These are phyloP conservation scores for Saturnispora mendoncae DNA, from an alignment of 805 yeast species.

Conservation along the genomic window DNA sequence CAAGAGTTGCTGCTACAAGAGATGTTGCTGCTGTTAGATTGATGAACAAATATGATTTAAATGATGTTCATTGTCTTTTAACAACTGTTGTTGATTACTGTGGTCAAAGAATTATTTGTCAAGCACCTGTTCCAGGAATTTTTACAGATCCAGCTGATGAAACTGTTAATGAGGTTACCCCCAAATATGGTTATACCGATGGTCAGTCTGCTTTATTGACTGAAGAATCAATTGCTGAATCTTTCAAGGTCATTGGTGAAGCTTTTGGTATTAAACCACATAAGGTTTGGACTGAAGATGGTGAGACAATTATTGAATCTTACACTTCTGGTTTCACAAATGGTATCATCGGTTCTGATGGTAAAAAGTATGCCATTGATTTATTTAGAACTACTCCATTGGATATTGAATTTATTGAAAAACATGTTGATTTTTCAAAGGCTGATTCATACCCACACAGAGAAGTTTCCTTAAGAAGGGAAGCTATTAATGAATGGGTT, in stretches of 20 bases:
- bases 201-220: slow-evolving; percentile 41
- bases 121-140: slow-evolving; percentile 93
- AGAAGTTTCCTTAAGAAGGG: slow-evolving; percentile 71
- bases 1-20: slow-evolving; percentile 68
- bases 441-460: slow-evolving; percentile 72
- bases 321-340: slow-evolving; percentile 71
- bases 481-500: slow-evolving; percentile 91
- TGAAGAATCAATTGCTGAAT: slow-evolving; percentile 44
- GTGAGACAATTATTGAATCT: slow-evolving; percentile 37
- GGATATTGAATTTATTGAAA: slow-evolving; percentile 68
- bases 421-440: slow-evolving; percentile 35
- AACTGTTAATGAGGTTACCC: slow-evolving; percentile 31
- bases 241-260: slow-evolving; percentile 55
- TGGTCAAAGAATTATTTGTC: slow-evolving; percentile 83
- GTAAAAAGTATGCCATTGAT: slow-evolving; percentile 76
- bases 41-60: slow-evolving; percentile 56
- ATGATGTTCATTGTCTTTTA: slow-evolving; percentile 59
- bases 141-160: slow-evolving; percentile 28
- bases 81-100: slow-evolving; percentile 85
- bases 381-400: slow-evolving; percentile 76
- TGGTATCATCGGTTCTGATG: slow-evolving; percentile 80
- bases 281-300: slow-evolving; percentile 40
- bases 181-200: slow-evolving; percentile 65
- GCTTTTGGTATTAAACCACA: slow-evolving; percentile 74
- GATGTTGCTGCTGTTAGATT: slow-evolving; percentile 67